phyloP scores from a whole-genome alignment of 2,329 filamentous ascomycete genomes.

The Pseudocercospora ulei region DNA sequence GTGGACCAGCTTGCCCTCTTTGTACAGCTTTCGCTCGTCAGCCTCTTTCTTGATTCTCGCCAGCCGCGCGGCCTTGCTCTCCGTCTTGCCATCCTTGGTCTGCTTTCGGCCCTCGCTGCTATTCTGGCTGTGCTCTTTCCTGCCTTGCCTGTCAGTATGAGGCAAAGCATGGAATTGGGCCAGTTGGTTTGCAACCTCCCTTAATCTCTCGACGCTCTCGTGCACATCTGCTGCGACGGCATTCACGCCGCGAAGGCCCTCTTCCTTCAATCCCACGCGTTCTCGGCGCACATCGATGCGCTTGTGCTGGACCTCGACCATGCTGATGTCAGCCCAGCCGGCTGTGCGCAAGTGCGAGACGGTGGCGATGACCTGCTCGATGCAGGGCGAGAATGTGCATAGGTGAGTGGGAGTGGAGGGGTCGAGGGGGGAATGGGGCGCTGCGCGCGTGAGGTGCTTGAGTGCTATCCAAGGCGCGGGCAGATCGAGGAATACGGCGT shows the following conservation, averaged over 20 bases:
- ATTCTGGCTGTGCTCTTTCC: conserved; percentile 12
- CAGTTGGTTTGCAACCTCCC: conserved; percentile 61
- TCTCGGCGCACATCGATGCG: conserved; percentile 75
- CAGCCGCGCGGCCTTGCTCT: conserved; percentile 26
- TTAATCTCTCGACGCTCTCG: conserved; percentile 65
- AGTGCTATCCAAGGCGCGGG: conserved; percentile 74
- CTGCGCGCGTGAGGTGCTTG: conserved; percentile 56
- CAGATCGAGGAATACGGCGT: conserved; percentile 67
- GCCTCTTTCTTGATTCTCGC: conserved; percentile 33
- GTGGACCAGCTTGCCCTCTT: conserved; percentile 68
- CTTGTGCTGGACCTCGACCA: conserved; percentile 78
- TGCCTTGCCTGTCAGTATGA: conserved; percentile 6
- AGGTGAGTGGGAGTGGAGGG: conserved; percentile 63
- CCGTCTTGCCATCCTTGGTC: conserved; percentile 21
- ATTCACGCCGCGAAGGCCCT: conserved; percentile 57
- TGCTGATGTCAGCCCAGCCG: conserved; percentile 85
- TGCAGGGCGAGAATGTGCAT: conserved; percentile 93
- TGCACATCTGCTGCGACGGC: conserved; percentile 62
- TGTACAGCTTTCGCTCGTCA: conserved; percentile 50
- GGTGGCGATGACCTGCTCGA: conserved; percentile 87
- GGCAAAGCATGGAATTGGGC: conserved; percentile 50
- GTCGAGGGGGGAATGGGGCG: conserved; percentile 50
- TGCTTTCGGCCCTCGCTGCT: conserved; percentile 13
- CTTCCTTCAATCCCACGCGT: conserved; percentile 61
- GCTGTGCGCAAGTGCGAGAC: conserved; percentile 67